These are phyloP conservation scores for Diaporthe destruens DNA, from an alignment of 2,329 filamentous ascomycete species.

Conservation along the genomic window DNA sequence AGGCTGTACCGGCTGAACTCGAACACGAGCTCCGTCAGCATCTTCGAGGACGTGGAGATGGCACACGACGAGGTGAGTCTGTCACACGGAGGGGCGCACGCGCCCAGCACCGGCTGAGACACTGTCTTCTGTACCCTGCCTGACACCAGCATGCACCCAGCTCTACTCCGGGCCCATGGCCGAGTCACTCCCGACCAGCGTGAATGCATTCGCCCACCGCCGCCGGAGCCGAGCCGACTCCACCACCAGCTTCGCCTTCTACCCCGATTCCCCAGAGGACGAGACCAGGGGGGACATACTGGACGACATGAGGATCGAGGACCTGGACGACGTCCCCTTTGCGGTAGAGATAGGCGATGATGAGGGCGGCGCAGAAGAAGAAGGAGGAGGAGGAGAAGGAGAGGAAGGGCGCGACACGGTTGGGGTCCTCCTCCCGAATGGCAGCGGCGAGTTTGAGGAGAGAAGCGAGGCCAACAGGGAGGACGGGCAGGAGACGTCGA, in stretches of 20 bases:
- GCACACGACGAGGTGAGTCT: conserved; percentile 85
- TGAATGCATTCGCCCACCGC: conserved; percentile 91
- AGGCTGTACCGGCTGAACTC: conserved; percentile 74
- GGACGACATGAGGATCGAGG: conserved; percentile 45
- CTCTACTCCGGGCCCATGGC: conserved; percentile 93
- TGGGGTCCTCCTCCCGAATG: conserved; percentile 47
- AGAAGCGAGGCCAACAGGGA: conserved; percentile 54
- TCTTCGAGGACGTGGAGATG: conserved; percentile 98
- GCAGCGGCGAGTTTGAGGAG: conserved; percentile 57
- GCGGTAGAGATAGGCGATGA: conserved; percentile 56
- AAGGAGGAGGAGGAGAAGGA: background rate
- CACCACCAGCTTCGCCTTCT: conserved; percentile 89
- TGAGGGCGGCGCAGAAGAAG: conserved; percentile 46
- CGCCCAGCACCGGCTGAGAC: conserved; percentile 15
- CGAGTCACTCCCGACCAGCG: conserved; percentile 94
- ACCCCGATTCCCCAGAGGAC: conserved; percentile 73
- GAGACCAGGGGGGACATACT: conserved; percentile 49
- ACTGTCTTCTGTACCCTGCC: background rate
- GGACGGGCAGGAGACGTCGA: conserved; percentile 56
- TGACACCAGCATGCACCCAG: conserved; percentile 50
- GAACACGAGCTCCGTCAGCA: conserved; percentile 80
- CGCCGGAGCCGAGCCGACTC: conserved; percentile 81
- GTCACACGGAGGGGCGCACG: background rate
- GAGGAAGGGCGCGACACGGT: background rate
- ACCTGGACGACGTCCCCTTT: conserved; percentile 57